These are phyloP conservation scores for Penicillium antarcticum DNA, from an alignment of 495 filamentous ascomycete genomes.

Conservation along the genomic window DNA sequence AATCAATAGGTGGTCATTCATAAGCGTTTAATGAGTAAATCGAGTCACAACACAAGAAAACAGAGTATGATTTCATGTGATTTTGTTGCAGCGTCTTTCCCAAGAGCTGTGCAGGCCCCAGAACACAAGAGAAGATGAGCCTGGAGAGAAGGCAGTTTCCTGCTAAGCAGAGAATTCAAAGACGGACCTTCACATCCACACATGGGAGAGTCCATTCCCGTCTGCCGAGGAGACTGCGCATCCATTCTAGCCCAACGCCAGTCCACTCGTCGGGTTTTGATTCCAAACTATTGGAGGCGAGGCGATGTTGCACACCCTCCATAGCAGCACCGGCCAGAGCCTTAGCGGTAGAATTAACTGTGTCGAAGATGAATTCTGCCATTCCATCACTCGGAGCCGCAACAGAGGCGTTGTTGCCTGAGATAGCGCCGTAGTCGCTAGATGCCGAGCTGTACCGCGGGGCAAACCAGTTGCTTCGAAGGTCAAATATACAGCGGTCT, in stretches of 20 bases:
- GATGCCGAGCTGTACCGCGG: constrained; percentile 49
- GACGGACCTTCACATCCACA: constrained; percentile 73
- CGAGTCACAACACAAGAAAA: too few species aligned
- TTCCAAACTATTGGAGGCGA: constrained; percentile 29
- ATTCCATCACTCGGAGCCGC: constrained; percentile 28
- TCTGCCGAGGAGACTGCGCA: constrained; percentile 68
- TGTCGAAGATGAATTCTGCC: constrained; percentile 53
- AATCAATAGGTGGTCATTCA: too few species aligned
- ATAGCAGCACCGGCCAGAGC: constrained; percentile 63
- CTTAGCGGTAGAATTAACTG: constrained; percentile 65
- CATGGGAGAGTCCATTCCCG: constrained; percentile 83
- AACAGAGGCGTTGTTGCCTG: constrained; percentile 19
- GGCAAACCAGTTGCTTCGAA: constrained; percentile 79
- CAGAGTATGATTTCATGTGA: too few species aligned
- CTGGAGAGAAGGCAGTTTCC: background rate
- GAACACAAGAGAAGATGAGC: too few species aligned
- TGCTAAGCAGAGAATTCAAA: constrained; percentile 35
- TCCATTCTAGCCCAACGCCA: constrained; percentile 78
- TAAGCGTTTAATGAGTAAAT: too few species aligned
- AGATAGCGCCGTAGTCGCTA: constrained; percentile 10
- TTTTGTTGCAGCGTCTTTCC: too few species aligned
- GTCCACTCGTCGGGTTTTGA: constrained; percentile 59
- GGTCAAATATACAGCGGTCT: constrained; percentile 84
- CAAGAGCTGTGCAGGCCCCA: too few species aligned
- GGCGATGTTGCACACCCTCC: constrained; percentile 54